Conservation (phyloP, 2,329 filamentous ascomycete genomes). For the Ceratocystis colombiana region DNA sequence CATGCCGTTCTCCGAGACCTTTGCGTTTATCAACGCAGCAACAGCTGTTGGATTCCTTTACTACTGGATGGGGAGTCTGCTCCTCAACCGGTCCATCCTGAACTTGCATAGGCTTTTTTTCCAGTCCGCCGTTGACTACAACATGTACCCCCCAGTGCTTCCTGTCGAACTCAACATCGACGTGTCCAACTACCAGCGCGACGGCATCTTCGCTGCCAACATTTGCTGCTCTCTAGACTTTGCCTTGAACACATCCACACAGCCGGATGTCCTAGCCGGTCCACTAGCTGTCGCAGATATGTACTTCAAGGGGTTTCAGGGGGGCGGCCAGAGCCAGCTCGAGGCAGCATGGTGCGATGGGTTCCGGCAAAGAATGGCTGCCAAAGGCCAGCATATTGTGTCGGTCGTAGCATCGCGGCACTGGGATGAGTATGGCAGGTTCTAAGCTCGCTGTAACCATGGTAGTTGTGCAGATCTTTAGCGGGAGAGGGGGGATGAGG, state of each 20-base stretch:
- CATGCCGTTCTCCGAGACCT: slow-evolving; percentile 39
- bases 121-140: slow-evolving; percentile 36
- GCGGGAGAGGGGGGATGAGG: no score
- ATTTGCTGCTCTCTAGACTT: slow-evolving; percentile 45
- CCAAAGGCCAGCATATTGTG: slow-evolving; percentile 37
- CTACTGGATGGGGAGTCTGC: slow-evolving; percentile 45
- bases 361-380: slow-evolving; percentile 35
- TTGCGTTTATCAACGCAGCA: slow-evolving; percentile 38
- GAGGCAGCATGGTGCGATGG: slow-evolving; percentile 42
- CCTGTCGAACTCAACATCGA: slow-evolving; percentile 36
- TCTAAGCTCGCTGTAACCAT: slow-evolving; percentile 2
- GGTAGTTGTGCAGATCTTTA: neutral
- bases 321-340: slow-evolving; percentile 34
- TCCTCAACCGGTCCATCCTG: slow-evolving; percentile 42
- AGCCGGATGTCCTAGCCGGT: slow-evolving; percentile 40
- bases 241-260: slow-evolving; percentile 36
- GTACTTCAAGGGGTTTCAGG: slow-evolving; percentile 37
- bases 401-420: slow-evolving; percentile 35
- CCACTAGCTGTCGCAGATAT: slow-evolving; percentile 38
- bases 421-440: slow-evolving; percentile 29
- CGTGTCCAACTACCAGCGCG: slow-evolving; percentile 37
- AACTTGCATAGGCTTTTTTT: slow-evolving; percentile 38
- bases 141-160: slow-evolving; percentile 34
- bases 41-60: slow-evolving; percentile 42
- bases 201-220: slow-evolving; percentile 38